These are phyloP conservation scores for Corymbia citriodora DNA, from an alignment of 441 rosid genomes.

Conservation along the genomic window DNA sequence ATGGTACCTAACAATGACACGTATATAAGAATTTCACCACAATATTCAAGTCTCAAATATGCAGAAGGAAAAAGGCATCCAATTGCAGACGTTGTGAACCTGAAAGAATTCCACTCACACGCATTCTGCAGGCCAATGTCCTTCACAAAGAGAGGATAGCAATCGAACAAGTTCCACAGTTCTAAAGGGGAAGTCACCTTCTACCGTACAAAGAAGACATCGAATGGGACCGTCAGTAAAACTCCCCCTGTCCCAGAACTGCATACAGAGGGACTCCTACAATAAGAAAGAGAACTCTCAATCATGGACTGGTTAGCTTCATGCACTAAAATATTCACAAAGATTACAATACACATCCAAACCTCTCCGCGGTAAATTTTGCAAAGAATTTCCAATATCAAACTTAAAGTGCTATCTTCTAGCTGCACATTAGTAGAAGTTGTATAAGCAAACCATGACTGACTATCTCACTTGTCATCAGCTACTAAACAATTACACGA, in stretches of 20 bases:
- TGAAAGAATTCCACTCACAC: conserved; percentile 55
- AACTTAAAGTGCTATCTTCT: conserved; percentile 57
- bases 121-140: conserved; percentile 97
- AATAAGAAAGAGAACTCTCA: background rate
- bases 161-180: conserved; percentile 68
- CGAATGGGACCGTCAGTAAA: conserved; percentile 95
- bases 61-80: background rate
- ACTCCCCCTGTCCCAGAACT: conserved; percentile 96
- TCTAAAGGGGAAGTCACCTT: conserved; percentile 87
- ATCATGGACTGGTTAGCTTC: background rate
- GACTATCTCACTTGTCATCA: background rate
- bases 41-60: background rate
- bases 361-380: conserved; percentile 94
- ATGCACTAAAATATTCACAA: background rate
- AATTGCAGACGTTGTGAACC: background rate
- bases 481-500: background rate
- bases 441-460: conserved; percentile 1
- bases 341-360: conserved; percentile 15
- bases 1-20: background rate
- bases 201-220: conserved; percentile 88
- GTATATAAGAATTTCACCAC: background rate
- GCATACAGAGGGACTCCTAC: conserved; percentile 95
- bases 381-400: conserved; percentile 89
- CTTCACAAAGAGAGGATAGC: conserved; percentile 88
- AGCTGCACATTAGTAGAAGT: conserved; percentile 42